phyloP scores from a whole-genome alignment of 805 yeast species.

The Pichia phayaonensis region DNA sequence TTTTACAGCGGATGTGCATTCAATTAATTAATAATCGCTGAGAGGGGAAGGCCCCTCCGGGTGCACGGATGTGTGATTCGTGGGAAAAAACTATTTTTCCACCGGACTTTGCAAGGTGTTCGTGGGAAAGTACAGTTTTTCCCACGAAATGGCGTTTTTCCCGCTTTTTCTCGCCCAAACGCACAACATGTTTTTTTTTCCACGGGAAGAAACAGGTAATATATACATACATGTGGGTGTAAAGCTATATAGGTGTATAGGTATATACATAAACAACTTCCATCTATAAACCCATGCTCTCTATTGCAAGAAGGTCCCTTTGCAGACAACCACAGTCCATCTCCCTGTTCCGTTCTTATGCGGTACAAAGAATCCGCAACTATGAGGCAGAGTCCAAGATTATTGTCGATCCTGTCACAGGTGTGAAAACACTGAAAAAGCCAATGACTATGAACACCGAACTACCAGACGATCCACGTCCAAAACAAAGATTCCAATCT shows the following conservation, averaged over 20 bases:
- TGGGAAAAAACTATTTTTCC: background rate
- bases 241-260: no score
- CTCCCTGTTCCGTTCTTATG: background rate
- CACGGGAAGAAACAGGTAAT: background rate
- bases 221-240: no score
- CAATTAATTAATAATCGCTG: background rate
- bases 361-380: conserved; percentile 7
- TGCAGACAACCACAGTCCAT: background rate
- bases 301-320: background rate
- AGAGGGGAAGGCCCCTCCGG: background rate
- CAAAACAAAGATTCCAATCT: conserved; percentile 34
- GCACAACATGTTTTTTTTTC: background rate
- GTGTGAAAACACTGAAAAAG: conserved; percentile 18
- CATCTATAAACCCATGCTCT: background rate
- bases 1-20: no score
- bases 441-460: conserved; percentile 68
- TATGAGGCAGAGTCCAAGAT: conserved; percentile 17
- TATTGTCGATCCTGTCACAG: conserved; percentile 18
- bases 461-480: conserved; percentile 69
- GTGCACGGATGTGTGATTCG: background rate
- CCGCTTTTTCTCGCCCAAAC: background rate
- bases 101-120: no score
- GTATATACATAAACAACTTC: no score
- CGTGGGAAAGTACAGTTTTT: no score
- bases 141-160: background rate